These are phyloP conservation scores for Miamiensis avidus DNA, from an alignment of 169 alveolate species.

Conservation along the genomic window DNA sequence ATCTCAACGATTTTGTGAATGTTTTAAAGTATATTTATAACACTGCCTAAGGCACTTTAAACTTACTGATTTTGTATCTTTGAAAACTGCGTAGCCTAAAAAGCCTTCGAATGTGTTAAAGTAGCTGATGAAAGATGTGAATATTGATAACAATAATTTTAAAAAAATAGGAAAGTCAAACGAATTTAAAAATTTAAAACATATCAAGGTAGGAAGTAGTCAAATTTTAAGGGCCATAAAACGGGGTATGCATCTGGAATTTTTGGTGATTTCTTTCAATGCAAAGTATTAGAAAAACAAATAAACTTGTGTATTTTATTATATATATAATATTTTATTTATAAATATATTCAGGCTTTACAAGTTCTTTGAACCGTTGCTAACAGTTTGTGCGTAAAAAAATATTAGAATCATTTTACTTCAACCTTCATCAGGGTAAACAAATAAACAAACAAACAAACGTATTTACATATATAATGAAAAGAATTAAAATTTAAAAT, in stretches of 20 bases:
- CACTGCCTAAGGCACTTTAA: neutral
- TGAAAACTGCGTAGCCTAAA: neutral
- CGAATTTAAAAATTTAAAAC: neutral
- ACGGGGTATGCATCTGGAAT: no score
- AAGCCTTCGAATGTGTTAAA: no score
- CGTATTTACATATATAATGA: neutral
- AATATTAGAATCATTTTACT: neutral
- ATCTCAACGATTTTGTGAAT: neutral
- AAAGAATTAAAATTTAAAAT: no score
- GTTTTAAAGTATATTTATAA: neutral
- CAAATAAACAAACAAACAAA: neutral
- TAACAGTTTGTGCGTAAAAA: neutral
- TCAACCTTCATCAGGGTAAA: neutral
- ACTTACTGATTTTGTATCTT: neutral
- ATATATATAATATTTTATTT: no score
- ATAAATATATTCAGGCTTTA: neutral
- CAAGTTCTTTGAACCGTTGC: neutral
- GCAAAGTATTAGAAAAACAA: neutral
- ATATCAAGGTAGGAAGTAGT: neutral
- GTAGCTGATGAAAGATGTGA: no score
- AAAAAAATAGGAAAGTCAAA: neutral
- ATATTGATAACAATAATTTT: no score
- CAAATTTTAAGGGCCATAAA: neutral
- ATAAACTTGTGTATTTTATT: no score
- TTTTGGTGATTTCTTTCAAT: neutral